Base-by-base conservation (phyloP, 768 basidiomycete species). In the Suillus placidus region DNA sequence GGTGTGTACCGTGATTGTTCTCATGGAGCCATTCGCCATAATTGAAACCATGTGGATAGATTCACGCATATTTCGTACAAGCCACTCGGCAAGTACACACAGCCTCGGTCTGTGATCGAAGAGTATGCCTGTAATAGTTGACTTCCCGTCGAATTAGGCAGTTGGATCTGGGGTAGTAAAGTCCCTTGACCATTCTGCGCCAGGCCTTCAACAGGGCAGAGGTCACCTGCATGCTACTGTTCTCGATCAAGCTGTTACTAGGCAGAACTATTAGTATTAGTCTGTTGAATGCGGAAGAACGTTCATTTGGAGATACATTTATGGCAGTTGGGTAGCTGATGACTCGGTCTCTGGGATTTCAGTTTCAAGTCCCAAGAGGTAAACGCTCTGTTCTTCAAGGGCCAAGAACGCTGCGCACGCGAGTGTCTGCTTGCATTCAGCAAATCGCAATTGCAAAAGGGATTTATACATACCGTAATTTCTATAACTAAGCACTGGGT, bases 41-140 rank as follows among this genome's bases (percentile, higher is more conserved):
- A 61, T 63, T 71, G 65, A 72, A 66, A 7, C 30, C 52, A 13
- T 35, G 35, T 51, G 35, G 23, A 16, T 52, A 74, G 78, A 23
- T 76, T 77, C 47, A 62, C 71, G 52, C 72, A 81, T 9, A 73
- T 80, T 18, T 37, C 62, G 20, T 84, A 81, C 65, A 66, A 68
- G 57, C 77, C 82, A 1, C 70, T 83, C 8, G 83, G 80, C 2
- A 71, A 77, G 60, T 85, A 82, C 65, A 70, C 69, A 20, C 75
- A 79, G 68, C 84, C 84, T 5, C 71, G 69, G 43, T 84, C 82
- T 54, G 83, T 85, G 13, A 84, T 85, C 60, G 78, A 84, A 52
- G 80, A 81, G 69, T 83, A 80, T 64, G 67, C 60, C 23, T 34
- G 34, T 30, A n/a, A 32, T 58, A 40, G 58, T 43, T 35, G 37